Base-by-base conservation (phyloP, 2,329 filamentous ascomycete species). In the Colletotrichum navitas region DNA sequence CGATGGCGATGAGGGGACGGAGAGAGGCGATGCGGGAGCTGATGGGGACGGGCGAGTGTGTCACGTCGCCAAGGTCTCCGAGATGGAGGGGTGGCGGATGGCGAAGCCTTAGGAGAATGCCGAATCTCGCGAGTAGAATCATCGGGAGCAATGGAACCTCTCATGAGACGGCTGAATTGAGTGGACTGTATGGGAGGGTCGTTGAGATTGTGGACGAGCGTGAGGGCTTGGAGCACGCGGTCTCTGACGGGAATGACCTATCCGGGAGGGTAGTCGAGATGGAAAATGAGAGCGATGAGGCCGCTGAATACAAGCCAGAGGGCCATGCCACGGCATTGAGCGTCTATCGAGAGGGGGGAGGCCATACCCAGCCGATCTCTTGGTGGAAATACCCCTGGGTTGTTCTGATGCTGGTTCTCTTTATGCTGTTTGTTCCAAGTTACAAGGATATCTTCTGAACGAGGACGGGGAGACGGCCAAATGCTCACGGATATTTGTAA, bases 311-410 rank as follows among this genome's bases (percentile, higher is more conserved):
- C 26, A 32, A 14, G 5, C 1, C 34, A 26, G 3, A 24, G 6
- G 12, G 24, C 12, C 12, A 36, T 14, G n/a, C 6, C 24, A 1
- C 16, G 29, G 18, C 24, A 14, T 21, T 18, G 29, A 39, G 45
- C 24, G n/a, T 8, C 7, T 26, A 12, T n/a, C 59, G 6, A 24
- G n/a, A 62, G 4, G n/a, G 45, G 2, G 4, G n/a, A 26, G 29
- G 41, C 2, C 32, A 6, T 21, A 32, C 14, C 1, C 26, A 5
- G 29, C 32, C 52, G 11, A 39, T 45, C 14, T 14, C 24, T 16
- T 47, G 39, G 52, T 58, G 63, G 41, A 65, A 18, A 18, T 59
- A 58, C 24, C 32, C 63, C 5, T 49, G 52, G 63, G 32, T 59
- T 10, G 29, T 58, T n/a, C 1, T 45, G 16, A 18, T 65, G 52